Conservation (phyloP, 2,329 filamentous ascomycete genomes). For the Colletotrichum sublineola region DNA sequence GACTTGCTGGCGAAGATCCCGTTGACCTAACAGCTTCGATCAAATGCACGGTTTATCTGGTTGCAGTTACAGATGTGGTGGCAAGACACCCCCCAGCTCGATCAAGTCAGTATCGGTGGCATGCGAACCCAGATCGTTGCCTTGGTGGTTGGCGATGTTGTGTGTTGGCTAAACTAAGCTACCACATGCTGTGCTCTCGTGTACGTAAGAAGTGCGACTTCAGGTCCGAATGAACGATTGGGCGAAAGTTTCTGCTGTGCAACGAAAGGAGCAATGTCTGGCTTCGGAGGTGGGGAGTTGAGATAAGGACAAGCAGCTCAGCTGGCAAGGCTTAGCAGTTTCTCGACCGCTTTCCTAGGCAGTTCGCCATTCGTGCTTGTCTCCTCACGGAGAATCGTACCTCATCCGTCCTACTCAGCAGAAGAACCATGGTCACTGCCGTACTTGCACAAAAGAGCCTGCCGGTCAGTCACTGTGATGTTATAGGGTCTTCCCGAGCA, state of each 20-base stretch:
- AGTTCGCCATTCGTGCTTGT: constrained; percentile 1
- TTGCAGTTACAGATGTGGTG: constrained; percentile 19
- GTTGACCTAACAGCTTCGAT: neutral
- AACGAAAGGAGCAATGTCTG: constrained; percentile 23
- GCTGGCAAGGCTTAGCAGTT: constrained; percentile 2
- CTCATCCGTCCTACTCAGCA: constrained; percentile 15
- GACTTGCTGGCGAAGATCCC: neutral
- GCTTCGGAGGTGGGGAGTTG: constrained; percentile 21
- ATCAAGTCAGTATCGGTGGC: constrained; percentile 16
- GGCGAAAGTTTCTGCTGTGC: constrained; percentile 23
- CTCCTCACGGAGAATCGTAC: constrained; percentile 8
- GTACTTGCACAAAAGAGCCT: constrained; percentile 2
- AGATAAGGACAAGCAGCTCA: constrained; percentile 13
- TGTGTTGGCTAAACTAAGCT: constrained; percentile 13
- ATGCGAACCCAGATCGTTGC: constrained; percentile 11
- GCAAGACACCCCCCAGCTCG: constrained; percentile 11
- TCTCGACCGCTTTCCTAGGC: constrained; percentile 8
- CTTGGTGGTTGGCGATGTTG: constrained; percentile 15
- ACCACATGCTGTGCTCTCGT: constrained; percentile 17
- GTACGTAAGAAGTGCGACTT: constrained; percentile 4
- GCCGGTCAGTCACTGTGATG: neutral
- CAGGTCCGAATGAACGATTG: constrained; percentile 19
- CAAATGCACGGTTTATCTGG: constrained; percentile 16
- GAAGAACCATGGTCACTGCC: constrained; percentile 22
- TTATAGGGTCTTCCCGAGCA: constrained; percentile 25